phyloP scores from a whole-genome alignment of 2,329 filamentous ascomycete genomes.

The Penicillium sp. region DNA sequence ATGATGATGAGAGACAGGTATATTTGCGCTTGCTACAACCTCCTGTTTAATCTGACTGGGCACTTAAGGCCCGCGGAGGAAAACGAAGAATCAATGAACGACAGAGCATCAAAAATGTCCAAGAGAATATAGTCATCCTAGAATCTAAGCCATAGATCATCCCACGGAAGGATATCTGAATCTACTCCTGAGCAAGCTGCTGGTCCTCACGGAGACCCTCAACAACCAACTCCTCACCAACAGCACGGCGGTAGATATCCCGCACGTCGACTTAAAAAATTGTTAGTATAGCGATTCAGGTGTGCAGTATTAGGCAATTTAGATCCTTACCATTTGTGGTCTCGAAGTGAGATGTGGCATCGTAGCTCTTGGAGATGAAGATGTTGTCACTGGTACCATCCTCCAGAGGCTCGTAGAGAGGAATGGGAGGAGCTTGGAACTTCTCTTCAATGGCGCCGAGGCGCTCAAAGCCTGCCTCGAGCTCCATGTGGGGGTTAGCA shows the following conservation, averaged over 20 bases:
- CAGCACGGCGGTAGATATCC: conserved; percentile 84
- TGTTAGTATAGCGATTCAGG: not conserved
- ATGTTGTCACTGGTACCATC: conserved; percentile 84
- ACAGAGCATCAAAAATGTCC: conserved; percentile 24
- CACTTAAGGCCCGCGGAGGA: not conserved
- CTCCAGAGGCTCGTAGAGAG: conserved; percentile 87
- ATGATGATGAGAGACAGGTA: conserved; percentile 13
- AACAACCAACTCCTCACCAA: conserved; percentile 82
- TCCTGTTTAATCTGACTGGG: conserved; percentile 11
- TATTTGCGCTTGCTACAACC: conserved; percentile 19
- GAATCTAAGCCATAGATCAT: conserved; percentile 33
- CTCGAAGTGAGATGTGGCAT: conserved; percentile 97
- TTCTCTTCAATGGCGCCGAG: conserved; percentile 94
- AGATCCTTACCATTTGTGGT: conserved; percentile 64
- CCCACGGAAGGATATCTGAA: conserved; percentile 8
- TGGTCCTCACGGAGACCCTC: conserved; percentile 78
- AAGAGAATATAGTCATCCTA: conserved; percentile 31
- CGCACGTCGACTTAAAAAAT: conserved; percentile 73
- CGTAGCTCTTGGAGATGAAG: conserved; percentile 98
- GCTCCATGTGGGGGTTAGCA: conserved; percentile 93
- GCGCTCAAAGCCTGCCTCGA: conserved; percentile 87
- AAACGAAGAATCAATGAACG: conserved; percentile 16
- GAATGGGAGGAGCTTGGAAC: conserved; percentile 91
- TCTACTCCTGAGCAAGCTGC: conserved; percentile 41
- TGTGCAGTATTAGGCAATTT: not conserved